Evolutionary conservation across 2,329 filamentous ascomycete genomes (phyloP).

Genomic region (Aspergillus brasiliensis): DNA sequence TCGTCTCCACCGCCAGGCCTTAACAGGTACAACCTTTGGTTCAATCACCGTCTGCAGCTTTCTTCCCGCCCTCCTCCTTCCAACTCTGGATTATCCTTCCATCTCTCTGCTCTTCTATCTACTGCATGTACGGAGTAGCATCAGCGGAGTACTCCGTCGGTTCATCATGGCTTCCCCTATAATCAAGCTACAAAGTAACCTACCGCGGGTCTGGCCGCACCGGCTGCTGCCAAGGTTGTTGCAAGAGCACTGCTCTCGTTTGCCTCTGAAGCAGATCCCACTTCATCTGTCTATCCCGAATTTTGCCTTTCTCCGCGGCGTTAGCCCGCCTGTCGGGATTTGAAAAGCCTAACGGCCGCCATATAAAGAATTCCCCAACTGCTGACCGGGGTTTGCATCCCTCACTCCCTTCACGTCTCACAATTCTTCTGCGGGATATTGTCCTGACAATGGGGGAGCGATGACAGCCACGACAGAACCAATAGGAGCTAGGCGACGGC

Average conservation of each 20-base stretch:
- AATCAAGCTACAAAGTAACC: too few species aligned
- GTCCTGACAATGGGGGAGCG: not conserved
- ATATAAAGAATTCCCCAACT: not conserved
- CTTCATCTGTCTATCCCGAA: too few species aligned
- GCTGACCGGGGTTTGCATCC: not conserved
- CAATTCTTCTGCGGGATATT: not conserved
- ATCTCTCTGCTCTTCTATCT: not conserved
- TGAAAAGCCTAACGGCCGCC: not conserved
- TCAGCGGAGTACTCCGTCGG: too few species aligned
- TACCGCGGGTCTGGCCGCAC: too few species aligned
- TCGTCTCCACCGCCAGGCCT: not conserved
- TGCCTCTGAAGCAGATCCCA: too few species aligned
- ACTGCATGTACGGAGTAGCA: not conserved
- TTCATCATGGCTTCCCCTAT: too few species aligned
- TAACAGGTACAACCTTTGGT: not conserved
- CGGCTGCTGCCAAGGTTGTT: too few species aligned
- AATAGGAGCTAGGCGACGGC: not conserved
- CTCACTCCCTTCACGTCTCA: too few species aligned
- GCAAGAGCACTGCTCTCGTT: too few species aligned
- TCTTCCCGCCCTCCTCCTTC: not conserved
- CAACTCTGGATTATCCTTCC: not conserved
- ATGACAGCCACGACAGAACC: not conserved
- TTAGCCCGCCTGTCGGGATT: not conserved
- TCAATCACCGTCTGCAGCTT: not conserved
- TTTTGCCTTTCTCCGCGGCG: too few species aligned